Evolutionary conservation across 208 protist genomes (phyloP), one percentile per base, ranked within the genome.

Genomic region (Leishmania braziliensis): DNA sequence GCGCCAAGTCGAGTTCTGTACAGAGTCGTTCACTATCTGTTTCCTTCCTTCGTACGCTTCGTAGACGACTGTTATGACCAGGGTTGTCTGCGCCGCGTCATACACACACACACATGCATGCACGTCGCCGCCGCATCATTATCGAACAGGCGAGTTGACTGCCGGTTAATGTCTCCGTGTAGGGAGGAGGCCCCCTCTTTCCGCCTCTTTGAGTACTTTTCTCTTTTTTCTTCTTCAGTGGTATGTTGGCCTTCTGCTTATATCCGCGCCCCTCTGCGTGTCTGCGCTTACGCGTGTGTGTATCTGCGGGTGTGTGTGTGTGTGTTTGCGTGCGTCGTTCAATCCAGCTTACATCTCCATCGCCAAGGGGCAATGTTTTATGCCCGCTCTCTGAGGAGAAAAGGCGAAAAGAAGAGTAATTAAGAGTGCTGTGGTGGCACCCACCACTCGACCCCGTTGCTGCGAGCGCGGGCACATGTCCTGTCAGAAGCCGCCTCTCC

Each of bases 251-350:
- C 65, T 50, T 74, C 39, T 46, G 70, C 29, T 48, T 26, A 8
- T 10, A 9, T 51, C 18, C 36, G 26, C 54, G 14, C 20, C 12
- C 36, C n/a, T 74, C 8, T 74, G 14, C 23, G 26, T n/a, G 23
- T 51, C 9, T 73, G 68, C 9, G 68, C n/a, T 18, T 70, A 33
- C 39, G n/a, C 48, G 48, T 53, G 8, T 75, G 39, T 80, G 53
- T 80, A 50, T 74, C 29, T 74, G 63, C 33, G 63, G 66, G 18
- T 12, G 62, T 79, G 50, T 73, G 58, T 79, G n/a, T 70, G 65
- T 58, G 58, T 71, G 46, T 80, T 0, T 72, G 77, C 56, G 0
- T 54, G 62, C 39, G 43, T 12, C 6, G 8, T 29, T 18, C 48
- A 12, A n/a, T 73, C 20, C 33, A 51, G 51, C n/a, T 72, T 80